Evolutionary conservation across 805 yeast genomes (phyloP).

Genomic region (Candida nitratophila): DNA sequence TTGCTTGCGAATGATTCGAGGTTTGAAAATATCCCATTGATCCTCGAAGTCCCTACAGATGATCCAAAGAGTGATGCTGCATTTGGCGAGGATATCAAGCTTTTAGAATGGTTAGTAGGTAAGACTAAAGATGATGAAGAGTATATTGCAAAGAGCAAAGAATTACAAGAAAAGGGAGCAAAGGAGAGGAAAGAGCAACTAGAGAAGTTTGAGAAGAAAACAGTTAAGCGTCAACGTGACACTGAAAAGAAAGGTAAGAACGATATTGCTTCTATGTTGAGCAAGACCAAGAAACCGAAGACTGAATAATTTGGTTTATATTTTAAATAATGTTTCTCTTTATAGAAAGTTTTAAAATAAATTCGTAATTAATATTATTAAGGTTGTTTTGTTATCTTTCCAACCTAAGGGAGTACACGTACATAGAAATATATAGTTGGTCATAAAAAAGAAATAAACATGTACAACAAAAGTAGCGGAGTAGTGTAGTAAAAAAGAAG

Average conservation of each 20-base stretch:
- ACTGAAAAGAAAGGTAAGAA: constrained; percentile 3
- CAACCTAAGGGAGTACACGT: too few species aligned
- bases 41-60: constrained; percentile 81
- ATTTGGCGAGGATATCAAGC: constrained; percentile 77
- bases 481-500: too few species aligned
- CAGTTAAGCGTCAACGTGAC: constrained; percentile 19
- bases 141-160: constrained; percentile 37
- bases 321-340: too few species aligned
- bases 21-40: constrained; percentile 63
- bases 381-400: too few species aligned
- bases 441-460: too few species aligned
- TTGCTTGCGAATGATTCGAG: constrained; percentile 62
- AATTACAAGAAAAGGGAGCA: constrained; percentile 53
- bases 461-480: too few species aligned
- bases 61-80: constrained; percentile 47
- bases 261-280: constrained; percentile 20
- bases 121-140: constrained; percentile 47
- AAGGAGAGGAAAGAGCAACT: constrained; percentile 64
- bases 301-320: neutral
- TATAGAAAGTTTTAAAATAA: too few species aligned
- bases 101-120: constrained; percentile 76
- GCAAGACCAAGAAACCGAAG: constrained; percentile 10
- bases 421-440: too few species aligned
- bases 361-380: too few species aligned
- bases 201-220: constrained; percentile 56